A percentile compares a stretch with the other conserved stretches of the same genome.
Conservation (phyloP, 2,329 filamentous ascomycete species). For the Pseudogymnoascus sp. region DNA sequence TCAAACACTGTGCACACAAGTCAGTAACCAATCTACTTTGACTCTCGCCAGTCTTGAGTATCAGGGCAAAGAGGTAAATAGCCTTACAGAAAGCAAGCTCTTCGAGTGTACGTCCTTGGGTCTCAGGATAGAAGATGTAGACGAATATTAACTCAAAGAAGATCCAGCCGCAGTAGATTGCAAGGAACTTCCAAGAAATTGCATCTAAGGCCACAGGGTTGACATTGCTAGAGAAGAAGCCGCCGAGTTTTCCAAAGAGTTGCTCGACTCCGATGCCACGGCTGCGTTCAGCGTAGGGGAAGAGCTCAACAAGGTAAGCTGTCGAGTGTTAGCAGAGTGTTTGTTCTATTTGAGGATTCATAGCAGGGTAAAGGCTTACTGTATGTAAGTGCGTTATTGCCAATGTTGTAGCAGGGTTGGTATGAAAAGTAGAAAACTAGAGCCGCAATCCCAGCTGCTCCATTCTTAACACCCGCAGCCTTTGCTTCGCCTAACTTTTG, state of each 20-base stretch:
- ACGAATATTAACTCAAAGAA: conserved; percentile 33
- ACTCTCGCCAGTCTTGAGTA: not conserved
- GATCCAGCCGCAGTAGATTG: conserved; percentile 35
- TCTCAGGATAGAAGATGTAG: conserved; percentile 27
- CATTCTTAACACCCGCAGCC: not conserved
- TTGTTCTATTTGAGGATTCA: not conserved
- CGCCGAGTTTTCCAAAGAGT: conserved; percentile 28
- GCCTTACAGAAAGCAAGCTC: conserved; percentile 11
- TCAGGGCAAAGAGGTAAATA: not conserved
- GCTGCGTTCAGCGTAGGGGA: conserved; percentile 25
- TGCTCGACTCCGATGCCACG: conserved; percentile 26
- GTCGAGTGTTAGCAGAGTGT: not conserved
- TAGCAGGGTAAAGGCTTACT: conserved; percentile 18
- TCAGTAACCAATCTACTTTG: conserved; percentile 13
- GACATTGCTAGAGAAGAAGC: conserved; percentile 33
- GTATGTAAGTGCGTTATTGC: conserved; percentile 42
- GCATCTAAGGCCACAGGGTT: conserved; percentile 36
- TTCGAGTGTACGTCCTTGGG: conserved; percentile 10
- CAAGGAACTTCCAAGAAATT: conserved; percentile 34
- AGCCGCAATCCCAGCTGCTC: conserved; percentile 17
- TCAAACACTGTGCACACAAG: conserved; percentile 22
- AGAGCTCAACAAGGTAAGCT: conserved; percentile 29
- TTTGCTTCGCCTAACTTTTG: not conserved
- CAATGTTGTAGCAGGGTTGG: conserved; percentile 39
- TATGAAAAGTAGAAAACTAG: conserved; percentile 23